These are phyloP conservation scores for Venturia effusa DNA, from an alignment of 2,329 filamentous ascomycete species.

Conservation along the genomic window DNA sequence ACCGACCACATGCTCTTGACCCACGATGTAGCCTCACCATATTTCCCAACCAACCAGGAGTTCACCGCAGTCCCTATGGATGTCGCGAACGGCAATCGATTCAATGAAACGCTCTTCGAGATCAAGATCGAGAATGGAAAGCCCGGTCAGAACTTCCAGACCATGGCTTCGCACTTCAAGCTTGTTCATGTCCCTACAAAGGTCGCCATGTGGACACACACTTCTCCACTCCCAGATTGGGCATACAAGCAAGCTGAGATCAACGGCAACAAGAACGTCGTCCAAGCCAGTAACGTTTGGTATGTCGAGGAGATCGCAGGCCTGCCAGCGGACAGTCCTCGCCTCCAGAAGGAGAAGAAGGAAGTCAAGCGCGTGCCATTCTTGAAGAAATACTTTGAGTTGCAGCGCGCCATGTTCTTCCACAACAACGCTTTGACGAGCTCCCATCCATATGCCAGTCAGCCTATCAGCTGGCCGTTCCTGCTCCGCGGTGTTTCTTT, in stretches of 20 bases:
- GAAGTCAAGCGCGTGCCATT: conserved; percentile 80
- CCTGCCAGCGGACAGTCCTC: conserved; percentile 57
- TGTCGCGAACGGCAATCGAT: conserved; percentile 60
- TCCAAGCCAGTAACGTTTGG: conserved; percentile 88
- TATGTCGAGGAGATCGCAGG: conserved; percentile 85
- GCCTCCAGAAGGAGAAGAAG: conserved; percentile 63
- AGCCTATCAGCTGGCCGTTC: conserved; percentile 97
- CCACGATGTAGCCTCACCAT: conserved; percentile 94
- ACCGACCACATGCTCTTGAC: conserved; percentile 82
- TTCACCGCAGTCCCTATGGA: conserved; percentile 74
- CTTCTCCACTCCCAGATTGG: conserved; percentile 92
- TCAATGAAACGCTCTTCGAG: conserved; percentile 88
- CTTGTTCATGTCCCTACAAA: conserved; percentile 88
- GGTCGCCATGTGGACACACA: conserved; percentile 98
- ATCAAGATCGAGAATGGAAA: conserved; percentile 84
- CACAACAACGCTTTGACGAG: conserved; percentile 98
- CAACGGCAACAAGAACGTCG: conserved; percentile 95
- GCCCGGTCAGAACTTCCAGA: conserved; percentile 72
- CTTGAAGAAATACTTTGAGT: conserved; percentile 87
- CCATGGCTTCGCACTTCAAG: conserved; percentile 87
- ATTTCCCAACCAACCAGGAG: conserved; percentile 94
- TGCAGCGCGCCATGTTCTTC: conserved; percentile 97
- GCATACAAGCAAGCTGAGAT: conserved; percentile 96
- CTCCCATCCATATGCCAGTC: conserved; percentile 90
- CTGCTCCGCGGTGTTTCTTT: conserved; percentile 94